These are phyloP conservation scores for Citrullus mucosospermus DNA, from an alignment of 306 rosid species.

Conservation along the genomic window DNA sequence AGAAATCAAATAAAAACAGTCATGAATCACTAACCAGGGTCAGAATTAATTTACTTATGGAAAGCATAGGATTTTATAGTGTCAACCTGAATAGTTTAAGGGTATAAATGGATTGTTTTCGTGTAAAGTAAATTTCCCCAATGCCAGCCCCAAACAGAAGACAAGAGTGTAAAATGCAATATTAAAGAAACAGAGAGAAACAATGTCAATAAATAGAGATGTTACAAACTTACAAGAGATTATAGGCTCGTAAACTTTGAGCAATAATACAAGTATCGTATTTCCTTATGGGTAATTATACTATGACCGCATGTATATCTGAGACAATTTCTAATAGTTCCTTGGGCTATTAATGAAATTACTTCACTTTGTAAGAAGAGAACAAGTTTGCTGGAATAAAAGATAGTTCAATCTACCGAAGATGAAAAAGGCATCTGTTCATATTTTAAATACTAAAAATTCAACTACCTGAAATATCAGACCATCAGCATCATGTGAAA, in stretches of 20 bases:
- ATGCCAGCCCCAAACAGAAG: neutral
- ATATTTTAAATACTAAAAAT: neutral
- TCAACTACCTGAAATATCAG: conserved; percentile 80
- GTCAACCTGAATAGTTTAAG: neutral
- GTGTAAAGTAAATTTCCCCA: neutral
- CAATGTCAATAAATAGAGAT: neutral
- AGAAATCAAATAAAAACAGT: neutral
- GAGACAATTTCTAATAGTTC: neutral
- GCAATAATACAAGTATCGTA: neutral
- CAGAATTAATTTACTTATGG: neutral
- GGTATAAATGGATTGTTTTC: neutral
- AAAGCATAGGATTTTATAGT: neutral
- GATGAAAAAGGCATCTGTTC: neutral
- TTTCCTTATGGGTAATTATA: neutral
- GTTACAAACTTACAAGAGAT: neutral
- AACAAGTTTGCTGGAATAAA: neutral
- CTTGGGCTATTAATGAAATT: neutral
- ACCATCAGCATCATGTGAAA: conserved; percentile 95
- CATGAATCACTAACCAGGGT: neutral
- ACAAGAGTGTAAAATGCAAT: neutral
- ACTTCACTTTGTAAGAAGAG: neutral
- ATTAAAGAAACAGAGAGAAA: neutral
- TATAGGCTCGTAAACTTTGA: neutral
- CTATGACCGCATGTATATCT: neutral
- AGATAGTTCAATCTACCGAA: neutral